Conservation (phyloP, 306 rosid genomes). For the Corylus avellana region DNA sequence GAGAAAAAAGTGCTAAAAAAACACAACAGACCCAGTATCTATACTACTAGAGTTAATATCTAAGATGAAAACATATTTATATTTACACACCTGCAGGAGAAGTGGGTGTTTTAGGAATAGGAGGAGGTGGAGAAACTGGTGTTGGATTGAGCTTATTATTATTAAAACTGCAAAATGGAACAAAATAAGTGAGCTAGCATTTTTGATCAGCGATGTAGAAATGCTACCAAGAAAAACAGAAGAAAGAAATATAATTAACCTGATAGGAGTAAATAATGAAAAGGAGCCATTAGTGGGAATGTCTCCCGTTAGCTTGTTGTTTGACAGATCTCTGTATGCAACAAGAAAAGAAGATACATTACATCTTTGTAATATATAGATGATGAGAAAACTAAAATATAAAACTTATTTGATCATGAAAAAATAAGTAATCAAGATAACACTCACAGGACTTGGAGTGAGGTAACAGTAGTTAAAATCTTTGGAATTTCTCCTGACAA, state of each 20-base stretch:
- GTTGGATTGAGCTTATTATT: conserved; percentile 38
- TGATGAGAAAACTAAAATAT: conserved; percentile 10
- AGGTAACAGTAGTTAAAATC: conserved; percentile 46
- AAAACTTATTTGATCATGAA: conserved; percentile 9
- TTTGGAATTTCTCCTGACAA: conserved; percentile 65
- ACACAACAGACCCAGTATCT: not conserved
- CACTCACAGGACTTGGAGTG: conserved; percentile 97
- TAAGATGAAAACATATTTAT: conserved; percentile 6
- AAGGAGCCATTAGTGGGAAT: conserved; percentile 82
- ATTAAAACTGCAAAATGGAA: conserved; percentile 55
- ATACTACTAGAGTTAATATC: not conserved
- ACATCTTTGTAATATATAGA: conserved; percentile 18
- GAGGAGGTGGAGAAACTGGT: conserved; percentile 40
- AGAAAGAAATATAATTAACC: conserved; percentile 45
- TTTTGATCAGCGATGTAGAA: not conserved
- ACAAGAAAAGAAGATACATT: conserved; percentile 30
- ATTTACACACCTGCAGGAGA: conserved; percentile 50
- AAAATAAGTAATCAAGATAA: conserved; percentile 17
- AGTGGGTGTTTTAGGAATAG: conserved; percentile 36
- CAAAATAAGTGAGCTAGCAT: conserved; percentile 24
- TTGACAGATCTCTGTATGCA: conserved; percentile 83
- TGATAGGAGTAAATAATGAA: conserved; percentile 83
- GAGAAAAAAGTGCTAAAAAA: not conserved
- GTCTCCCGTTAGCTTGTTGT: conserved; percentile 57
- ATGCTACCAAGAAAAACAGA: not conserved